These are phyloP conservation scores for Tolypocladium inflatum DNA, from an alignment of 2,329 filamentous ascomycete genomes.

Conservation along the genomic window DNA sequence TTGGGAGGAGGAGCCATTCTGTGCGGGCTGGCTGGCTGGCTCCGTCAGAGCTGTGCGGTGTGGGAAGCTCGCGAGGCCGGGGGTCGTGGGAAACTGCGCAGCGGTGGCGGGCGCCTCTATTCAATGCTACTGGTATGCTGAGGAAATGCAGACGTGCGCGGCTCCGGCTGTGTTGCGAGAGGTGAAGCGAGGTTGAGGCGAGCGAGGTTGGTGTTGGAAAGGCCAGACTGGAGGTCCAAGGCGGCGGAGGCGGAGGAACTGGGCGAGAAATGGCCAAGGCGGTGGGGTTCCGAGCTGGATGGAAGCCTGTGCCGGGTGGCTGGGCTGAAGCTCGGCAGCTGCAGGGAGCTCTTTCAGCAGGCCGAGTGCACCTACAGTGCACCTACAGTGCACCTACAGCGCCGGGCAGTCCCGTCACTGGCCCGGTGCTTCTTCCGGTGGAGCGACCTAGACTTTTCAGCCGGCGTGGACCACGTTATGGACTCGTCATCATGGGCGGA, in stretches of 20 bases:
- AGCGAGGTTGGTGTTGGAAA: not conserved
- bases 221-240: not conserved
- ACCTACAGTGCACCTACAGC: no score
- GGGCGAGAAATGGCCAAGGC: not conserved
- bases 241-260: not conserved
- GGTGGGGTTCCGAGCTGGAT: not conserved
- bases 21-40: not conserved
- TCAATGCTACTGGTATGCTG: not conserved
- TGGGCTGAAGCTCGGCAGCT: not conserved
- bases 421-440: not conserved
- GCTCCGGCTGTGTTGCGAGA: not conserved
- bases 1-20: constrained; percentile 56
- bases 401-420: no score
- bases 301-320: not conserved
- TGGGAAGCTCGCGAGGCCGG: not conserved
- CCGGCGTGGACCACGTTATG: not conserved
- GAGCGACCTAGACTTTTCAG: not conserved
- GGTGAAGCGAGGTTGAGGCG: not conserved
- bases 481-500: not conserved
- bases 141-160: not conserved
- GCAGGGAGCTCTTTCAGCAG: not conserved
- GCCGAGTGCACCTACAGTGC: not conserved
- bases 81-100: not conserved
- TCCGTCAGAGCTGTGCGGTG: not conserved
- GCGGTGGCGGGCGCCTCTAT: not conserved